Base-by-base conservation (phyloP, 202 grass and related monocot species). In the Carex arenaria region DNA sequence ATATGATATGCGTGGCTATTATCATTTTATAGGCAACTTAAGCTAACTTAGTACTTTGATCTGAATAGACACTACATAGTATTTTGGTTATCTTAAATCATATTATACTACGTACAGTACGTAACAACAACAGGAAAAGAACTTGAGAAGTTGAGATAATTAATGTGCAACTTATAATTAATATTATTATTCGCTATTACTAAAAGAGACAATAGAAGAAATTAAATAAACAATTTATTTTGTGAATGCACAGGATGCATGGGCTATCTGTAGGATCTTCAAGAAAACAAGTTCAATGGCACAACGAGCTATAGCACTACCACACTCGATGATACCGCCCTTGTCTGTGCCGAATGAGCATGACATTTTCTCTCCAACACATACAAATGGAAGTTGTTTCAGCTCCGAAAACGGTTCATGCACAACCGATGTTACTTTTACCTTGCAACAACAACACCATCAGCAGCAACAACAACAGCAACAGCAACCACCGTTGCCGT, bases 221-320 rank as follows among this genome's bases (percentile, higher is more conserved):
- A 26, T 26, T 26, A 26, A 47, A 10, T 0, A 47, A 82, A 82
- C 52, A 82, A 66, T 64, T 0, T 66, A 1, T 26, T 79, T 78
- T 70, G 18, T 19, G 34, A 71, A 82, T 88, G 63, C 83, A 54
- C 96, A 99, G 96, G 93, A 99, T 81, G 93, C 90, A 72, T 94
- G 93, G 96, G 93, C 93, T 30, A 99, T 99, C 42, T 99, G 96
- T 65, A 92, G 93, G 79, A 99, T 99, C 87, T 94, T 99, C 85
- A 96, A 99, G 88, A 99, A 96, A 77, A 96, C 84, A 23, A 99
- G 88, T 80, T 93, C 93, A 57, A 88, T 88, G 69, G 85, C 87
- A 1, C 96, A 99, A 32, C 94, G 93, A 85, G 87, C n/a, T n/a
- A n/a, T n/a, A n/a, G n/a, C 85, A 9, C 81, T 99, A 30, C 90